These are phyloP conservation scores for Noccaea caerulescens DNA, from an alignment of 345 rosid species.

Conservation along the genomic window DNA sequence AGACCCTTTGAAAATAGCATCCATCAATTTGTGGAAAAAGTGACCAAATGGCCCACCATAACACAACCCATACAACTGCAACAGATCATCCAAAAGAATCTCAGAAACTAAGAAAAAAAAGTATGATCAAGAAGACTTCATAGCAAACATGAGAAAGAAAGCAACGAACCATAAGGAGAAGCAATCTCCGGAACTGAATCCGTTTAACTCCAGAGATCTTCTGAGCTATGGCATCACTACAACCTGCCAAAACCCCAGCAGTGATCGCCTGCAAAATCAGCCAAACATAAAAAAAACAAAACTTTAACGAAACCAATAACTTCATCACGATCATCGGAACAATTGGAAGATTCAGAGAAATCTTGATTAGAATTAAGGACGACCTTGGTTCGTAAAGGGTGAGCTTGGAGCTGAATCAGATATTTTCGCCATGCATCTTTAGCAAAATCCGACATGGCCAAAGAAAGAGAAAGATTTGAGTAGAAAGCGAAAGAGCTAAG, in stretches of 20 bases:
- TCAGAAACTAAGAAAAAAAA: background rate
- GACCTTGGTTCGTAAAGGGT: slow-evolving; percentile 92
- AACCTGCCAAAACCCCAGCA: slow-evolving; percentile 76
- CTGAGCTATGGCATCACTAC: slow-evolving; percentile 81
- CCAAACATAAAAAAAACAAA: background rate
- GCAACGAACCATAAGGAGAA: slow-evolving; percentile 69
- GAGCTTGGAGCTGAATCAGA: slow-evolving; percentile 80
- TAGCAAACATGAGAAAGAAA: slow-evolving; percentile 23
- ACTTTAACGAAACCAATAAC: background rate
- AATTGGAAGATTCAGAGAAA: background rate
- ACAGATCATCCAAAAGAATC: slow-evolving; percentile 1
- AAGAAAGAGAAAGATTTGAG: background rate
- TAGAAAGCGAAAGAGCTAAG: background rate
- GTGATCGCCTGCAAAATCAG: slow-evolving; percentile 67
- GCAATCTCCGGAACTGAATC: slow-evolving; percentile 70
- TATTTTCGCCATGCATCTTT: slow-evolving; percentile 90
- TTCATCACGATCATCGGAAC: background rate
- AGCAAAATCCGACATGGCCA: slow-evolving; percentile 67
- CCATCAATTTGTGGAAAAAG: slow-evolving; percentile 83
- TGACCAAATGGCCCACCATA: slow-evolving; percentile 94
- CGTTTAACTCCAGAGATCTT: slow-evolving; percentile 77
- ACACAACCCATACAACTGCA: slow-evolving; percentile 83
- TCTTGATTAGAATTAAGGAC: slow-evolving; percentile 31
- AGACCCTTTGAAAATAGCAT: slow-evolving; percentile 63
- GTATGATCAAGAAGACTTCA: background rate